Conservation (phyloP, 75 land plant species). For the Pinus tabuliformis region DNA sequence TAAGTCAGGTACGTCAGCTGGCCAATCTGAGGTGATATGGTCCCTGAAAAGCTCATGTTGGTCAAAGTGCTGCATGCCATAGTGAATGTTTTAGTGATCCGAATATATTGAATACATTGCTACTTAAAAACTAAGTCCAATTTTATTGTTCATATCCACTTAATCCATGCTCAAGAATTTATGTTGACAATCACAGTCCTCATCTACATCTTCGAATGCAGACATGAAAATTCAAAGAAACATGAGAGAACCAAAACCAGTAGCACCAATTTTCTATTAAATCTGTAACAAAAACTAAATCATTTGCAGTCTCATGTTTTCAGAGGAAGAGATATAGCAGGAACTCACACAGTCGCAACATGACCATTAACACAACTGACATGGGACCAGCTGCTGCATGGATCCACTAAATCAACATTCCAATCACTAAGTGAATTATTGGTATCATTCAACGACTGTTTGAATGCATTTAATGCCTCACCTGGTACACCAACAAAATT, state of each 20-base stretch:
- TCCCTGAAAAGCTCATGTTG: slow-evolving; percentile 44
- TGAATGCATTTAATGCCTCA: slow-evolving; percentile 23
- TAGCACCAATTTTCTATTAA: neutral
- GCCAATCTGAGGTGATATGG: slow-evolving; percentile 35
- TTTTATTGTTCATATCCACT: neutral
- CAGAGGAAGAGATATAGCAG: neutral
- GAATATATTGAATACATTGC: neutral
- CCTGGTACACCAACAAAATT: slow-evolving; percentile 19
- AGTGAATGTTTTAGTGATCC: neutral
- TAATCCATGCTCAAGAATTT: neutral
- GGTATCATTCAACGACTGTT: slow-evolving; percentile 28
- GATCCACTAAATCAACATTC: slow-evolving; percentile 53
- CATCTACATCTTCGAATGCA: neutral
- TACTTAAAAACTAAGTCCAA: neutral
- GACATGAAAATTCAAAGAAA: neutral
- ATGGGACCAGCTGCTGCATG: slow-evolving; percentile 69
- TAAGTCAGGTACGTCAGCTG: slow-evolving; percentile 36
- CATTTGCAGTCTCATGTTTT: neutral
- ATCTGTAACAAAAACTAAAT: neutral
- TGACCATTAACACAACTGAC: slow-evolving; percentile 49
- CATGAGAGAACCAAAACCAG: neutral
- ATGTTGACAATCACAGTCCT: neutral
- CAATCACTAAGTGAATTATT: slow-evolving; percentile 23
- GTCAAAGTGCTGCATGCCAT: slow-evolving; percentile 37
- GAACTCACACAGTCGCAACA: slow-evolving; percentile 52